Conservation (phyloP, 805 yeast genomes). For the Schwanniomyces sp. region DNA sequence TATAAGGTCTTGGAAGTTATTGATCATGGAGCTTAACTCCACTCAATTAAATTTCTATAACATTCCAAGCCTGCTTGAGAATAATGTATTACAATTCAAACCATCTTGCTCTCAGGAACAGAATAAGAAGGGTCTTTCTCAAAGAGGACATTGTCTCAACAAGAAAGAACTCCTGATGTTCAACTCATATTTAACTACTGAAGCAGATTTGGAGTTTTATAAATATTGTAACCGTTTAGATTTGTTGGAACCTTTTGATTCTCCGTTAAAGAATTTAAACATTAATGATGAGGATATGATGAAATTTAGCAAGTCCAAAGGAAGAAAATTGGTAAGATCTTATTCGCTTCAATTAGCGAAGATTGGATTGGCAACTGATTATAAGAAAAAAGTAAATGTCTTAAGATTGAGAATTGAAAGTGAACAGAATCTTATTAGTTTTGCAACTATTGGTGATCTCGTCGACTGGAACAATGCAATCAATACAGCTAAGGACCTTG, state of each 20-base stretch:
- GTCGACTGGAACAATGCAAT: constrained; percentile 77
- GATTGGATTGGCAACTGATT: constrained; percentile 84
- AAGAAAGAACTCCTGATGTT: constrained; percentile 1
- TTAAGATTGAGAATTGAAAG: constrained; percentile 78
- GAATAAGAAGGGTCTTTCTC: neutral
- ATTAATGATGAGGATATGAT: neutral
- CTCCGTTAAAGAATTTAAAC: neutral
- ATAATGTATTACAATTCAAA: constrained; percentile 20
- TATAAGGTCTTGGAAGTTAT: constrained; percentile 67
- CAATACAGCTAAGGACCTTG: constrained; percentile 72
- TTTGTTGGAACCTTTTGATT: constrained; percentile 7
- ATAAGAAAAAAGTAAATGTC: constrained; percentile 66
- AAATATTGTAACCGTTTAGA: constrained; percentile 22
- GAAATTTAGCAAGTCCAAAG: constrained; percentile 4
- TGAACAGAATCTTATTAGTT: constrained; percentile 75
- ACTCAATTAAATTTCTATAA: constrained; percentile 77
- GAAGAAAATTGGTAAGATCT: constrained; percentile 49
- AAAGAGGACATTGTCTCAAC: constrained; percentile 5
- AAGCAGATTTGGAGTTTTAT: constrained; percentile 26
- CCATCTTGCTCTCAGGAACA: constrained; percentile 4
- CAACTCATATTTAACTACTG: constrained; percentile 21
- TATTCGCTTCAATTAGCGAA: constrained; percentile 83
- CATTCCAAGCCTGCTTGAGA: constrained; percentile 33
- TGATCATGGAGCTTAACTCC: constrained; percentile 74
- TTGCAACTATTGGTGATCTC: constrained; percentile 61